phyloP scores from a whole-genome alignment of 2,329 filamentous ascomycete species.

The Parastagonospora nodorum region DNA sequence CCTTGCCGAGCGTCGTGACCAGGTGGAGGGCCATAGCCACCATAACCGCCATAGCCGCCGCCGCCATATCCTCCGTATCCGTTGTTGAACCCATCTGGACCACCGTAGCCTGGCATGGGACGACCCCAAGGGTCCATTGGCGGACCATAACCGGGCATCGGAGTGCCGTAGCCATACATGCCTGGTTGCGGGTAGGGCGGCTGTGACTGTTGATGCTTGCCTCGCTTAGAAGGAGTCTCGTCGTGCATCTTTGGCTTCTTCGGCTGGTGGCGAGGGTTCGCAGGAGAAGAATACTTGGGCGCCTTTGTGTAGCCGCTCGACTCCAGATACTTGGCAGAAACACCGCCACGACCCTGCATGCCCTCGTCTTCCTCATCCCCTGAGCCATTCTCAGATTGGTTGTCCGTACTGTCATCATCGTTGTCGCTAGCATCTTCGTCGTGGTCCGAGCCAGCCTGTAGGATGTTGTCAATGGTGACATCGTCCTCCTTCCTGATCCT shows the following conservation, averaged over 20 bases:
- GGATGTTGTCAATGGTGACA: constrained; percentile 29
- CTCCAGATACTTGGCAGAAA: constrained; percentile 6
- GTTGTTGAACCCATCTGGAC: constrained; percentile 5
- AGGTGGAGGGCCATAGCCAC: background rate
- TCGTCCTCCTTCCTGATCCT: constrained; percentile 20
- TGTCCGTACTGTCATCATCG: constrained; percentile 5
- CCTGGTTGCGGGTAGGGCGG: constrained; percentile 1
- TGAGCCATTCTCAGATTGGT: constrained; percentile 5
- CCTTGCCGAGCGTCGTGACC: background rate
- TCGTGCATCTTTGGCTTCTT: constrained; percentile 10
- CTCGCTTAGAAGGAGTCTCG: background rate
- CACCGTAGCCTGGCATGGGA: constrained; percentile 7
- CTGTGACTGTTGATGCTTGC: background rate
- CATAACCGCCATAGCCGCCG: background rate
- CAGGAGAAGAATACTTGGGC: constrained; percentile 3
- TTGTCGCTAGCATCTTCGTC: constrained; percentile 7
- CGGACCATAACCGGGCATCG: background rate
- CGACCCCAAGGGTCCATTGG: constrained; percentile 8
- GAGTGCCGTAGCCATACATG: constrained; percentile 4
- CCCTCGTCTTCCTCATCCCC: constrained; percentile 2
- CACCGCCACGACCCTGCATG: constrained; percentile 4
- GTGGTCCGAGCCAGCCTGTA: constrained; percentile 11
- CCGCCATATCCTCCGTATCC: constrained; percentile 8
- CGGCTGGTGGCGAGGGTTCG: background rate
- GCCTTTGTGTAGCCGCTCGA: constrained; percentile 12